Evolutionary conservation across 768 basidiomycete genomes (phyloP).

Genomic region (Pholiota molesta): DNA sequence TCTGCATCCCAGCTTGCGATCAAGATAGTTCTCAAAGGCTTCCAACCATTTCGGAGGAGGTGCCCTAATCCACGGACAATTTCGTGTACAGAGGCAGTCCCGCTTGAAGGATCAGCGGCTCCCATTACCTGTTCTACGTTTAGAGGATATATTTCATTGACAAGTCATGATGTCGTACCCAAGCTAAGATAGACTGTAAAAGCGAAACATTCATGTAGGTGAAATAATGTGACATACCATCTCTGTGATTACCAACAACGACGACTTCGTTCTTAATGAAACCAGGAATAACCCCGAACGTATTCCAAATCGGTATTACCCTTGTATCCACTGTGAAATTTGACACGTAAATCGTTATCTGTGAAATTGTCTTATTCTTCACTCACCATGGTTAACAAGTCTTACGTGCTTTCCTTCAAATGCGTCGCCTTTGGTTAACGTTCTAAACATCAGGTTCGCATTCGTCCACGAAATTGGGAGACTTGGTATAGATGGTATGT

Average conservation of each 20-base stretch:
- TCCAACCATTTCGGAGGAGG: constrained; percentile 75
- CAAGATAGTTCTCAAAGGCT: constrained; percentile 66
- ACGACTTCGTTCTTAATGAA: constrained; percentile 83
- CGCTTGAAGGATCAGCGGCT: constrained; percentile 11
- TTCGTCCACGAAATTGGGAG: constrained; percentile 91
- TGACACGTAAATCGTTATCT: background rate
- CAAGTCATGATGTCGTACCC: constrained; percentile 44
- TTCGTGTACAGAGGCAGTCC: constrained; percentile 40
- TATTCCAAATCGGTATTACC: constrained; percentile 91
- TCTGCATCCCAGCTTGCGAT: constrained; percentile 80
- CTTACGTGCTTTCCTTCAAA: constrained; percentile 40
- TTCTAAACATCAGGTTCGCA: constrained; percentile 60
- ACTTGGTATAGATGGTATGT: constrained; percentile 77
- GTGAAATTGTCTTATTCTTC: background rate
- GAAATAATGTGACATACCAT: constrained; percentile 48
- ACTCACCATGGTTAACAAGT: constrained; percentile 55
- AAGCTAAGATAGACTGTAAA: constrained; percentile 34
- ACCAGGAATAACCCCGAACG: constrained; percentile 82
- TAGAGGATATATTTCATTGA: background rate
- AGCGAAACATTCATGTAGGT: background rate
- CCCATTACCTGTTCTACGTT: constrained; percentile 48
- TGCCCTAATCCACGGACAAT: constrained; percentile 72
- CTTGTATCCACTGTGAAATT: constrained; percentile 61
- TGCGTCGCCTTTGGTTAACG: constrained; percentile 18
- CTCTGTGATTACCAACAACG: constrained; percentile 82